Percentiles rank a stretch among this genome's conserved stretches.
Evolutionary conservation across 2,329 filamentous ascomycete species (phyloP).

Genomic region (Sclerotinia nivalis): DNA sequence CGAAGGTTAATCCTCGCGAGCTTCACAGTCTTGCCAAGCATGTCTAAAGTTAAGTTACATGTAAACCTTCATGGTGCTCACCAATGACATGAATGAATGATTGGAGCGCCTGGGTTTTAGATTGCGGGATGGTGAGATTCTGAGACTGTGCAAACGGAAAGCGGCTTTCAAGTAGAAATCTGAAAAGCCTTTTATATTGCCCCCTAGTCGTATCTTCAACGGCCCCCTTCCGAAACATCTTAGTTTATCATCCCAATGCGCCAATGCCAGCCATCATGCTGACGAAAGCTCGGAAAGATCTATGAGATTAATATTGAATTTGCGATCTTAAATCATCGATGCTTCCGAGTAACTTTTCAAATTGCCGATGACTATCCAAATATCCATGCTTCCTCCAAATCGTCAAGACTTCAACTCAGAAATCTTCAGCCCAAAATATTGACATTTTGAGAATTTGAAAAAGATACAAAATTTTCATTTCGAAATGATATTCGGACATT

Average conservation of each 20-base stretch:
- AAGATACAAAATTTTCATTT: neutral
- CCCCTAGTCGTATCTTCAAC: constrained; percentile 15
- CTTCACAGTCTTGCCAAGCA: neutral
- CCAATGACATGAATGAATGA: neutral
- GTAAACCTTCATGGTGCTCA: neutral
- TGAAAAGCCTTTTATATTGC: neutral
- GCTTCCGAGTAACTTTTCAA: neutral
- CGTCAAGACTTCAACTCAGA: neutral
- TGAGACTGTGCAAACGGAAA: constrained; percentile 16
- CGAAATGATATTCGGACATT: neutral
- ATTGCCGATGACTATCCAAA: constrained; percentile 13
- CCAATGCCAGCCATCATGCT: constrained; percentile 6
- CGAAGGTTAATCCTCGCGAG: neutral
- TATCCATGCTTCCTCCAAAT: neutral
- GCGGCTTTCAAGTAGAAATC: constrained; percentile 9
- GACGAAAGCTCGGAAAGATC: neutral
- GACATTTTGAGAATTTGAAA: neutral
- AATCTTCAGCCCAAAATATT: neutral
- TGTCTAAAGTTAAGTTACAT: neutral
- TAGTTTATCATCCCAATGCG: constrained; percentile 2
- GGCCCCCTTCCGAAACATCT: constrained; percentile 16
- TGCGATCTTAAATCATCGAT: neutral
- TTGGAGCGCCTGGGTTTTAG: constrained; percentile 16
- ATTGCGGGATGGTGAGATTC: neutral
- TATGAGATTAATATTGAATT: constrained; percentile 3